A percentile compares a stretch with the other conserved stretches of the same genome.
Evolutionary conservation across 179 eudicot genomes (phyloP).

Genomic region (Silene vulgaris): DNA sequence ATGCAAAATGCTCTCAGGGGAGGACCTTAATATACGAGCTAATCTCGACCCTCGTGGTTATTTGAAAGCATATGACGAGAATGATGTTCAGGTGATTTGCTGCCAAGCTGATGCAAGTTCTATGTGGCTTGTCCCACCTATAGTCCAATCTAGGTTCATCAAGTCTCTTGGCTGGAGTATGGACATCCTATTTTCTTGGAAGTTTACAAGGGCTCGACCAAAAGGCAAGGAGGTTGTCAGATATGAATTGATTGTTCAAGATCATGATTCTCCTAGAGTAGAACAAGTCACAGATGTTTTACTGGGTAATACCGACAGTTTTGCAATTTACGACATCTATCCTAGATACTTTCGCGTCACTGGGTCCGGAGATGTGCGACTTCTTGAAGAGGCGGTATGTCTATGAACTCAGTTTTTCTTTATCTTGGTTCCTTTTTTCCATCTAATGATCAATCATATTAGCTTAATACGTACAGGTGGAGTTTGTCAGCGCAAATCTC

Average conservation of each 20-base stretch:
- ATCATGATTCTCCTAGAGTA: conserved; percentile 46
- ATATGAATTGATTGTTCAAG: conserved; percentile 49
- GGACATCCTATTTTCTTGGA: conserved; percentile 70
- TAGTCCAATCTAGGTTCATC: conserved; percentile 56
- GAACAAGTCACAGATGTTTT: conserved; percentile 60
- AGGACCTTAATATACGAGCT: conserved; percentile 33
- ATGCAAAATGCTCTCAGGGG: conserved; percentile 60
- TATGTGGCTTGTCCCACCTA: conserved; percentile 78
- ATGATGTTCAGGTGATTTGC: conserved; percentile 79
- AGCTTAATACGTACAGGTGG: conserved; percentile 37
- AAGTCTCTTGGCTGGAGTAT: conserved; percentile 48
- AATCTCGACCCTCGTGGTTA: conserved; percentile 56
- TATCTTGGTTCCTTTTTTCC: background rate
- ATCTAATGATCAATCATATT: background rate
- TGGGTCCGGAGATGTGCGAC: conserved; percentile 89
- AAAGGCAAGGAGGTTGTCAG: conserved; percentile 86
- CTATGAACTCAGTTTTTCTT: background rate
- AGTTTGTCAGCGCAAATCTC: conserved; percentile 63
- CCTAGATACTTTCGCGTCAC: conserved; percentile 81
- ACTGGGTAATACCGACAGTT: conserved; percentile 58
- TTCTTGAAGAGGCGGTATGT: conserved; percentile 68
- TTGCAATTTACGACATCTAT: conserved; percentile 55
- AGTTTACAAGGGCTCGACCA: conserved; percentile 74
- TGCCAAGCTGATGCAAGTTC: conserved; percentile 88
- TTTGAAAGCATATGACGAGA: conserved; percentile 53